Conservation (phyloP, 139 green algal genomes). For the Spirogloea muscicola region DNA sequence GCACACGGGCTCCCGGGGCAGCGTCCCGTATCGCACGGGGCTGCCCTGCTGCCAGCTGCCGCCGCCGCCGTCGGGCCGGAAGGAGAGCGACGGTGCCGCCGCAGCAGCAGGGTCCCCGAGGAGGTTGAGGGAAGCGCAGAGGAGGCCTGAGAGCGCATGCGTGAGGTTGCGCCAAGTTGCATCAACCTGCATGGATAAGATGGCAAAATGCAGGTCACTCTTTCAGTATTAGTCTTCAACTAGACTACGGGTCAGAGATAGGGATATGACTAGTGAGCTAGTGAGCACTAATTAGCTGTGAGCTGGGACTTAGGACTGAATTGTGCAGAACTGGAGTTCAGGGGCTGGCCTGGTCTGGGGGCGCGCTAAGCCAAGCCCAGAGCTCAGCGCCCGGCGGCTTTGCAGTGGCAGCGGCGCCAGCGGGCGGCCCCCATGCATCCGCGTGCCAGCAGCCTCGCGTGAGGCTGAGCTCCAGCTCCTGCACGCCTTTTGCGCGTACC, state of each 20-base stretch:
- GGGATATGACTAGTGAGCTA: too few relatives aligned
- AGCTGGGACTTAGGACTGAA: too few relatives aligned
- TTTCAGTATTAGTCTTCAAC: too few relatives aligned
- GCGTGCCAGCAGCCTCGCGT: conserved; percentile 44
- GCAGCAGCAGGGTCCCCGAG: neutral
- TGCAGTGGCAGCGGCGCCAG: neutral
- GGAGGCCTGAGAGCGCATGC: conserved; percentile 43
- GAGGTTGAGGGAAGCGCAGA: conserved; percentile 52
- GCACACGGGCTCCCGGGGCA: conserved; percentile 77
- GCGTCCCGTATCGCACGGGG: conserved; percentile 51
- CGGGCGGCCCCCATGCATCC: conserved; percentile 33
- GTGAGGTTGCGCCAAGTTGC: conserved; percentile 46
- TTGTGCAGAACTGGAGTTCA: too few relatives aligned
- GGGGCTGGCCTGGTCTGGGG: neutral
- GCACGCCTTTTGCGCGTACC: conserved; percentile 6
- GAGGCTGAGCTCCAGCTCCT: conserved; percentile 40
- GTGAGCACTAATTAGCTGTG: too few relatives aligned
- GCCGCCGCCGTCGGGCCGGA: too few relatives aligned
- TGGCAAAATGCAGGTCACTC: too few relatives aligned
- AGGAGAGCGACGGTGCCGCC: neutral
- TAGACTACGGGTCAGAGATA: too few relatives aligned
- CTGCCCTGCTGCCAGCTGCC: neutral
- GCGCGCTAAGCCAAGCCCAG: conserved; percentile 7
- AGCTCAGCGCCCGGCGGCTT: conserved; percentile 42
- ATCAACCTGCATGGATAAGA: conserved; percentile 22